Evolutionary conservation across 139 green algal species (phyloP), one percentile per base, ranked within the genome.

Genomic region (Dunaliella sp.): DNA sequence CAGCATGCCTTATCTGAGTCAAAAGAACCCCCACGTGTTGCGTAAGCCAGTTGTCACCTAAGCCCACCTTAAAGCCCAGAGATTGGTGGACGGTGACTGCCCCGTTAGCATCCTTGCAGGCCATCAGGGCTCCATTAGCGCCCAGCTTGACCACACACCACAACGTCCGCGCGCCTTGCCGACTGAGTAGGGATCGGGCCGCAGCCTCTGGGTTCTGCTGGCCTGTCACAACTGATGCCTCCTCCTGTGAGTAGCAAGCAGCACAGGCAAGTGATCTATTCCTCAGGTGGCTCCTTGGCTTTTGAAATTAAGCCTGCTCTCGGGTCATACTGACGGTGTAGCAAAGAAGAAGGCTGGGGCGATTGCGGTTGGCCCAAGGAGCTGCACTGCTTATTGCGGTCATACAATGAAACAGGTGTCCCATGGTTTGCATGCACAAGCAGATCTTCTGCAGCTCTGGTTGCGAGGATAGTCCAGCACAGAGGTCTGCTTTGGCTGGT

Each of bases 81-180:
- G 57, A 36, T 12, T 28, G 31, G 12, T 81, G n/a, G n/a, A 81
- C 57, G 1, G 57, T 80, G 81, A 72, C 24, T 1, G 73, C 36
- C 3, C 81, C 2, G 28, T 36, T 83, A 1, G 75, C 35, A 21
- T 33, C 76, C 33, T 85, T 89, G 33, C 57, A 79, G 0, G 78
- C 81, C 85, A 98, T 90, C 77, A 97, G 22, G 1, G 96, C 94
- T 1, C 96, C 96, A 34, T 88, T 38, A 0, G 76, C 85, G 0
- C 96, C 96, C 73, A 91, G 86, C 93, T 99, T 99, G 72, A 99
- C 90, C 21, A 97, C 89, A 38, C 89, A 93, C 95, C 96, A 96
- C 81, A 93, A 57, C 0, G 95, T 96, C n/a, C 77, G 75, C 0
- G 84, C 78, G 0, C 78, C 86, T 0, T 91, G 88, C 1, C 92